A percentile compares a stretch with the other conserved stretches of the same genome.
These are phyloP conservation scores for Komagataella mondaviorum DNA, from an alignment of 805 yeast species.

Conservation along the genomic window DNA sequence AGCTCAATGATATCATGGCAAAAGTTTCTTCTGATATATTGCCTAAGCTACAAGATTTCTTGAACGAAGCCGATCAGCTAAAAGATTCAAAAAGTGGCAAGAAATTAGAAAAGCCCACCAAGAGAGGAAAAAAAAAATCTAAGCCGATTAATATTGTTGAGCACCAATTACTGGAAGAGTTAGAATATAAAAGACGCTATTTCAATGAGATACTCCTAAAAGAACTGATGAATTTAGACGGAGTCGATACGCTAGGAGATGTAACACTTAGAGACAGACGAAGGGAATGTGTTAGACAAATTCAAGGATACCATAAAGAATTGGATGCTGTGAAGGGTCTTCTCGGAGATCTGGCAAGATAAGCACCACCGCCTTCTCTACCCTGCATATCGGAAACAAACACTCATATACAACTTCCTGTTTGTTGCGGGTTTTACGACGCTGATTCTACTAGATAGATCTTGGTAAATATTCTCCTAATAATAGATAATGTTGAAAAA, in stretches of 20 bases:
- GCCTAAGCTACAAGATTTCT: constrained; percentile 1
- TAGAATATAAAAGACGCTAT: constrained; percentile 35
- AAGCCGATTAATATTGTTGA: not conserved
- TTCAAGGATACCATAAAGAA: constrained; percentile 45
- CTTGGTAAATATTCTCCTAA: too few species aligned
- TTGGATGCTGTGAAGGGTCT: constrained; percentile 24
- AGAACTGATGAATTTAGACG: constrained; percentile 53
- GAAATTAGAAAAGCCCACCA: not conserved
- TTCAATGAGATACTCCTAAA: constrained; percentile 59
- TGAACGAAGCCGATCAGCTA: not conserved
- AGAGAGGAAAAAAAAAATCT: constrained; percentile 1
- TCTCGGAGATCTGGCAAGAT: not conserved
- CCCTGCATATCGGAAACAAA: not conserved
- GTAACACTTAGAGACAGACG: constrained; percentile 41
- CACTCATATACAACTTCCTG: not conserved
- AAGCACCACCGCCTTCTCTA: not conserved
- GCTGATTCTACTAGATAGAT: not conserved
- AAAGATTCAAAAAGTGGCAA: not conserved
- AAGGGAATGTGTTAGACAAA: constrained; percentile 41
- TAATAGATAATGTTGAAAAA: too few species aligned
- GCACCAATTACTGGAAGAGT: not conserved
- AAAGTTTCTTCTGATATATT: constrained; percentile 5
- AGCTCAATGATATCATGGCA: constrained; percentile 6
- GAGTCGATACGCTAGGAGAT: constrained; percentile 37
- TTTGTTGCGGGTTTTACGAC: not conserved